Evolutionary conservation across 331 rosid species (phyloP).

Genomic region (Quercus tomentella): DNA sequence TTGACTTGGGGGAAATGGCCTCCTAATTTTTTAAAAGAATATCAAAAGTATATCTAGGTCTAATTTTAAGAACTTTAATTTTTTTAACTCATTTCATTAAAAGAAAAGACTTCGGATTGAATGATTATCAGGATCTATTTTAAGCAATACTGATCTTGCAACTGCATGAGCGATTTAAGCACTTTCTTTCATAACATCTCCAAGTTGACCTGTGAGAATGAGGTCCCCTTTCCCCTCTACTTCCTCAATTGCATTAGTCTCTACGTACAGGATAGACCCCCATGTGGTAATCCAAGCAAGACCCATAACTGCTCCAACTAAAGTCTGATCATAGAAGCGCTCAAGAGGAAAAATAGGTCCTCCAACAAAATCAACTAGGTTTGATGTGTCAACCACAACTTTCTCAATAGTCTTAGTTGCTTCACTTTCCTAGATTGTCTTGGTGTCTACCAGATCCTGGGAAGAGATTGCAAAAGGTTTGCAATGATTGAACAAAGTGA

Average conservation of each 20-base stretch:
- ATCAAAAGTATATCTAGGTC: too few relatives aligned
- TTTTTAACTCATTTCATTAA: too few relatives aligned
- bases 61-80: too few relatives aligned
- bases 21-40: too few relatives aligned
- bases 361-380: conserved; percentile 70
- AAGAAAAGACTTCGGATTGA: too few relatives aligned
- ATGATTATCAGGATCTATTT: conserved; percentile 49
- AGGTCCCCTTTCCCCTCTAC: conserved; percentile 83
- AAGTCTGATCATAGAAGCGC: conserved; percentile 76
- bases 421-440: conserved; percentile 35
- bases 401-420: conserved; percentile 35
- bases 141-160: conserved; percentile 56
- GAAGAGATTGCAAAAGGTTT: background rate
- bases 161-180: conserved; percentile 92
- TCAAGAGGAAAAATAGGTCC: conserved; percentile 95
- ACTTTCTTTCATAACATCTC: conserved; percentile 99
- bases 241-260: conserved; percentile 75
- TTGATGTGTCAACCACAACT: conserved; percentile 53
- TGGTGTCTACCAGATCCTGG: conserved; percentile 47
- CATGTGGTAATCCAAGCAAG: conserved; percentile 94
- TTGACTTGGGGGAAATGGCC: too few relatives aligned
- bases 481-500: background rate
- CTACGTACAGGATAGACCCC: conserved; percentile 93
- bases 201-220: conserved; percentile 81
- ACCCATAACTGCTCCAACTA: conserved; percentile 95